A percentile compares a stretch with the other conserved stretches of the same genome.
Evolutionary conservation across 768 basidiomycete species (phyloP).

Genomic region (Tricholomella constricta): DNA sequence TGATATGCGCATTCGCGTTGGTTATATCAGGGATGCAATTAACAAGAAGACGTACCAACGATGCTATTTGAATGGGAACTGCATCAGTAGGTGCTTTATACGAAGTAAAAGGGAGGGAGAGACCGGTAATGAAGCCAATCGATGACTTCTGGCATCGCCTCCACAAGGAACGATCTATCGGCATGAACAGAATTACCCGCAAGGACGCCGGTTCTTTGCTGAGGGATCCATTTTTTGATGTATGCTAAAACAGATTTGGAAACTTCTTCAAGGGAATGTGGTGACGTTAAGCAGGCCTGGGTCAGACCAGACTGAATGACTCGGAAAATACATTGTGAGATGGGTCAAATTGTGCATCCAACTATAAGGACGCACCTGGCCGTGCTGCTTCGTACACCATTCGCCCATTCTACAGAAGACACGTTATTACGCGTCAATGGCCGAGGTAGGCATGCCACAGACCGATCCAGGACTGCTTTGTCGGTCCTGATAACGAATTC

Average conservation of each 20-base stretch:
- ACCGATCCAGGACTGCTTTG: conserved; percentile 71
- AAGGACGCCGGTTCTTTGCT: conserved; percentile 60
- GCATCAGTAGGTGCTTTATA: neutral
- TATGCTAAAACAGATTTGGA: conserved; percentile 66
- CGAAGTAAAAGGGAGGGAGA: neutral
- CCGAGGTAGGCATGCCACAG: conserved; percentile 20
- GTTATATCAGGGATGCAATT: neutral
- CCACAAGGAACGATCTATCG: conserved; percentile 69
- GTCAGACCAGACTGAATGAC: conserved; percentile 75
- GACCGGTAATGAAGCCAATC: conserved; percentile 85
- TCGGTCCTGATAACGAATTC: conserved; percentile 75
- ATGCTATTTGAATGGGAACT: conserved; percentile 43
- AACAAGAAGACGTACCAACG: conserved; percentile 54
- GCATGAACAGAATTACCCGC: conserved; percentile 89
- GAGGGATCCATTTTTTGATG: conserved; percentile 84
- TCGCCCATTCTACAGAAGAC: conserved; percentile 67
- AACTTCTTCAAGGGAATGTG: conserved; percentile 62
- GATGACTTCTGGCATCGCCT: conserved; percentile 79
- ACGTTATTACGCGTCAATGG: conserved; percentile 1
- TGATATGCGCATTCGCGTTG: neutral
- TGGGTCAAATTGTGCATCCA: neutral
- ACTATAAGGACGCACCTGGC: conserved; percentile 46
- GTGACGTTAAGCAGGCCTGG: conserved; percentile 72
- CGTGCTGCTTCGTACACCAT: conserved; percentile 88
- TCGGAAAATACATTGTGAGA: neutral